These are phyloP conservation scores for Pinus tabuliformis DNA, from an alignment of 75 land plant species.

Conservation along the genomic window DNA sequence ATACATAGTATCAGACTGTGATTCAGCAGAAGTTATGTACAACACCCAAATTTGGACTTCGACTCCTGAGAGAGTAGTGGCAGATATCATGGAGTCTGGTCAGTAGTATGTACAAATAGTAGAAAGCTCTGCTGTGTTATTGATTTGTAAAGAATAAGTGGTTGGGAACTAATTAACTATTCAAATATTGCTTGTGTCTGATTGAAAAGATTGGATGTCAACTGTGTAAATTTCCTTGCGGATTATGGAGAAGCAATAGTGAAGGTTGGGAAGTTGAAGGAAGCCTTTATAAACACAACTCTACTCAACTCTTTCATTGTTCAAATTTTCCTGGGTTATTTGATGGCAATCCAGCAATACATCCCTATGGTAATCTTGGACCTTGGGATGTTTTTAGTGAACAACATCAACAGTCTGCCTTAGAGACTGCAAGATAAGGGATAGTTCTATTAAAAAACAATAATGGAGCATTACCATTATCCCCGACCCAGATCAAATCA, in stretches of 20 bases:
- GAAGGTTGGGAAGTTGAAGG: slow-evolving; percentile 42
- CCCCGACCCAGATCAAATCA: slow-evolving; percentile 18
- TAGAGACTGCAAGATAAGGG: slow-evolving; percentile 39
- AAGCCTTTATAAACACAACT: slow-evolving; percentile 46
- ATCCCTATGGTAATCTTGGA: slow-evolving; percentile 63
- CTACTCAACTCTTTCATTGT: slow-evolving; percentile 60
- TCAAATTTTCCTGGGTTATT: slow-evolving; percentile 92
- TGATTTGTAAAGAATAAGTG: no score
- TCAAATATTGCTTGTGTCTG: background rate
- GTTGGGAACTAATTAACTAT: no score
- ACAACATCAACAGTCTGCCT: slow-evolving; percentile 29
- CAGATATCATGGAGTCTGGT: slow-evolving; percentile 82
- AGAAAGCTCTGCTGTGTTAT: no score
- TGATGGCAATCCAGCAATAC: slow-evolving; percentile 70
- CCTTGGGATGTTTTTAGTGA: slow-evolving; percentile 65
- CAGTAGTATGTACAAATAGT: background rate
- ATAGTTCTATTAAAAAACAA: slow-evolving; percentile 48
- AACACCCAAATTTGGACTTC: slow-evolving; percentile 29
- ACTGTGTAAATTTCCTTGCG: slow-evolving; percentile 76
- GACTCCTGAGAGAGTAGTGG: slow-evolving; percentile 80
- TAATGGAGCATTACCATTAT: slow-evolving; percentile 31
- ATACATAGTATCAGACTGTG: no score
- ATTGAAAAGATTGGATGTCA: slow-evolving; percentile 75
- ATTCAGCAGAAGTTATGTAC: no score
- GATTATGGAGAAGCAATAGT: slow-evolving; percentile 55